phyloP scores from a whole-genome alignment of 2,329 filamentous ascomycete genomes.

The Hypoxylon sp. region DNA sequence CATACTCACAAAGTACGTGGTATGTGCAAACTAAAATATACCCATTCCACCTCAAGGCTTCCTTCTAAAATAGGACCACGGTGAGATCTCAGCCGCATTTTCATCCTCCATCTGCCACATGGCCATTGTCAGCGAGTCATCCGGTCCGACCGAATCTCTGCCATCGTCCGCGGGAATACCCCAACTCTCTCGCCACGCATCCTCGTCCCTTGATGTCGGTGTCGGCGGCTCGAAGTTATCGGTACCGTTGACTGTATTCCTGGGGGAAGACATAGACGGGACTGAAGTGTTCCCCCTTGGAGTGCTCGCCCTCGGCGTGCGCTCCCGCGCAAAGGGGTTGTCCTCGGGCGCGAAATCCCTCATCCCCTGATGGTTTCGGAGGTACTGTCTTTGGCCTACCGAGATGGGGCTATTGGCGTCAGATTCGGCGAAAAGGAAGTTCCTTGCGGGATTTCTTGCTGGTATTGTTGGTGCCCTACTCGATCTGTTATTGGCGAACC shows the following conservation, averaged over 20 bases:
- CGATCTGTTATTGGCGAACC: not conserved
- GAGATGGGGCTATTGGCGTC: conserved; percentile 37
- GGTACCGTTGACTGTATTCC: not conserved
- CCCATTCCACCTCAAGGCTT: not conserved
- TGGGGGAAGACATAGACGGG: not conserved
- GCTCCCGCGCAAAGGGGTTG: conserved; percentile 32
- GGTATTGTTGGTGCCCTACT: conserved; percentile 3
- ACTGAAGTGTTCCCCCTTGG: not conserved
- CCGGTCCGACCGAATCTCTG: not conserved
- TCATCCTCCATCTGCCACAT: not conserved
- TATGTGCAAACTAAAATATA: not conserved
- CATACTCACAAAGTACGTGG: too few relatives aligned
- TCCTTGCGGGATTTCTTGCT: conserved; percentile 19
- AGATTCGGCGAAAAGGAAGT: conserved; percentile 40
- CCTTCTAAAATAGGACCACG: conserved; percentile 7
- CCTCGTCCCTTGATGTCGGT: not conserved
- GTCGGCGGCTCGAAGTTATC: conserved; percentile 3
- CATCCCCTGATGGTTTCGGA: conserved; percentile 32
- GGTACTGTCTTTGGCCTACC: conserved; percentile 34
- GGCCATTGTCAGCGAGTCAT: conserved; percentile 13
- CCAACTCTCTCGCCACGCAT: conserved; percentile 21
- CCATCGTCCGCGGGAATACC: not conserved
- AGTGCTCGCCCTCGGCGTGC: not conserved
- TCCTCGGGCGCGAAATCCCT: conserved; percentile 26
- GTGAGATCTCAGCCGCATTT: not conserved